Conservation (phyloP, 2,329 filamentous ascomycete species). For the Fusarium sp. region DNA sequence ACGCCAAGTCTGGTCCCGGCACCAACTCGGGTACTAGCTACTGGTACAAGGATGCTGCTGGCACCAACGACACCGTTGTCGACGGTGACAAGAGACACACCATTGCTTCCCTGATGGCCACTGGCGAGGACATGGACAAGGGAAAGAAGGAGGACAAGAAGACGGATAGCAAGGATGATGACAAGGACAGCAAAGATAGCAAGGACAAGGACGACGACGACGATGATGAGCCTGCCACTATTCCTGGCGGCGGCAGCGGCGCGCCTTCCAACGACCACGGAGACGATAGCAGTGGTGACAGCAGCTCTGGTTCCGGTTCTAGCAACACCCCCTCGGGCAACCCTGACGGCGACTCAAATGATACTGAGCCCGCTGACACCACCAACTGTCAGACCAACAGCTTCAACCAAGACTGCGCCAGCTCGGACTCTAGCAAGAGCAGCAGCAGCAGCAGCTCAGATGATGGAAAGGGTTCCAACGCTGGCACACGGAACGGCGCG, state of each 20-base stretch:
- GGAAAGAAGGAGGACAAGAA: slow-evolving; percentile 47
- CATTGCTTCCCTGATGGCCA: slow-evolving; percentile 81
- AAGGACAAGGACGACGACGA: slow-evolving; percentile 28
- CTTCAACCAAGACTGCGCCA: slow-evolving; percentile 55
- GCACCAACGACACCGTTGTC: slow-evolving; percentile 79
- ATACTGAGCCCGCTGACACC: slow-evolving; percentile 35
- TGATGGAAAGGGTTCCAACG: slow-evolving; percentile 46
- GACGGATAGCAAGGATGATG: slow-evolving; percentile 30
- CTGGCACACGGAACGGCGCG: slow-evolving; percentile 45
- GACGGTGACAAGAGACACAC: slow-evolving; percentile 79
- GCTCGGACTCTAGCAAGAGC: slow-evolving; percentile 20
- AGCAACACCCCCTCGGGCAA: slow-evolving; percentile 27
- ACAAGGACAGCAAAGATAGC: slow-evolving; percentile 22
- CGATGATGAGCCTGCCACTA: slow-evolving; percentile 28
- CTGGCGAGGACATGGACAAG: slow-evolving; percentile 76
- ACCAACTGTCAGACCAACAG: slow-evolving; percentile 48
- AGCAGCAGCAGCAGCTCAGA: slow-evolving; percentile 45
- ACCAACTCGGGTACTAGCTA: slow-evolving; percentile 77
- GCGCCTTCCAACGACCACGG: slow-evolving; percentile 35
- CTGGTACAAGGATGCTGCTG: slow-evolving; percentile 72
- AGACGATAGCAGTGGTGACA: slow-evolving; percentile 17
- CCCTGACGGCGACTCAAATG: slow-evolving; percentile 26
- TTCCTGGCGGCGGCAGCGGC: slow-evolving; percentile 36
- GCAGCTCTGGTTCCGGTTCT: slow-evolving; percentile 12
- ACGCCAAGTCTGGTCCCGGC: slow-evolving; percentile 69